These are phyloP conservation scores for Rugonectria rugulosa DNA, from an alignment of 2,329 filamentous ascomycete genomes.

Conservation along the genomic window DNA sequence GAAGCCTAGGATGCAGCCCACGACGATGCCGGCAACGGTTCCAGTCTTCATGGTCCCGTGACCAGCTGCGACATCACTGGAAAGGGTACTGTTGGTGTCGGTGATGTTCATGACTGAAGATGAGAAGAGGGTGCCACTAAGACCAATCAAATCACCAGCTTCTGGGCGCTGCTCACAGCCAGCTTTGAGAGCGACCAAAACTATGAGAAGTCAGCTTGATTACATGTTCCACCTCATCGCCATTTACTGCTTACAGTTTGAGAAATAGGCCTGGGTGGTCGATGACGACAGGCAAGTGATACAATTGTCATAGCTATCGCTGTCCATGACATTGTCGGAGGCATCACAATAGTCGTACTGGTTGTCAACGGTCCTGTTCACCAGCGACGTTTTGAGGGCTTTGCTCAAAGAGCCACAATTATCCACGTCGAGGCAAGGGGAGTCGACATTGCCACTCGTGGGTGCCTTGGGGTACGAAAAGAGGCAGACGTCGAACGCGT, in stretches of 20 bases:
- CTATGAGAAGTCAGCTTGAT: slow-evolving; percentile 40
- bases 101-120: slow-evolving; percentile 50
- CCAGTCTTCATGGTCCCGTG: slow-evolving; percentile 50
- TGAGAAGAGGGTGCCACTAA: slow-evolving; percentile 55
- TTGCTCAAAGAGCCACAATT: slow-evolving; percentile 51
- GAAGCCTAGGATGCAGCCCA: slow-evolving; percentile 54
- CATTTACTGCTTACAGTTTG: slow-evolving; percentile 54
- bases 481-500: slow-evolving; percentile 56
- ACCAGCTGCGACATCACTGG: slow-evolving; percentile 35
- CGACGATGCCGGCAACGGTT: slow-evolving; percentile 61
- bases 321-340: slow-evolving; percentile 43
- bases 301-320: slow-evolving; percentile 46
- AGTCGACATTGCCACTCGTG: slow-evolving; percentile 39
- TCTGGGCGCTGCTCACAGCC: slow-evolving; percentile 56
- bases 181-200: slow-evolving; percentile 55
- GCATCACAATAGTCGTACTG: slow-evolving; percentile 53
- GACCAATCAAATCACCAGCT: slow-evolving; percentile 46
- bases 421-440: slow-evolving; percentile 52
- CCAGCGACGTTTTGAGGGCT: slow-evolving; percentile 39
- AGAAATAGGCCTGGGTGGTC: slow-evolving; percentile 50
- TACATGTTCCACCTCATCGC: not conserved
- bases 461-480: slow-evolving; percentile 47
- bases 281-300: slow-evolving; percentile 53
- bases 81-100: slow-evolving; percentile 34
- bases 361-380: slow-evolving; percentile 10